Conservation (phyloP, 352 stramenopile species). For the Phytophthora sp. region DNA sequence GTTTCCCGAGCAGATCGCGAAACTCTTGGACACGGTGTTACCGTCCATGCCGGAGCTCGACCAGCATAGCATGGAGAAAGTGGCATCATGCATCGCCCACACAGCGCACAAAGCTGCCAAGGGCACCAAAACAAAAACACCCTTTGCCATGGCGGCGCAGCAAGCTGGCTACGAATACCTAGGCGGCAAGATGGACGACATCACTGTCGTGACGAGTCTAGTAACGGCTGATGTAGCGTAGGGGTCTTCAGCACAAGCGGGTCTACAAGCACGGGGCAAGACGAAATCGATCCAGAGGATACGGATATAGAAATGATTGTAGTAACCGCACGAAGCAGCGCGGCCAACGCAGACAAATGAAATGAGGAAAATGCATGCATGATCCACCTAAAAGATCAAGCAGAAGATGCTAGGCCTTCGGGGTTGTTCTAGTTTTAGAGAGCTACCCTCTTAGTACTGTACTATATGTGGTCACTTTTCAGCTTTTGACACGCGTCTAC, state of each 20-base stretch:
- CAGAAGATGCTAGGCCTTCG: too few species aligned
- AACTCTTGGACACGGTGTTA: conserved; percentile 69
- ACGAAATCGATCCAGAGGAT: not conserved
- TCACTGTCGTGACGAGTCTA: conserved; percentile 87
- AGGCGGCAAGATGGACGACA: conserved; percentile 92
- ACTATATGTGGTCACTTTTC: too few species aligned
- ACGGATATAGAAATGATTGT: conserved; percentile 19
- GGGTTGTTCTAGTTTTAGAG: too few species aligned
- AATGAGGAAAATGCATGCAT: not conserved
- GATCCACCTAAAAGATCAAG: too few species aligned
- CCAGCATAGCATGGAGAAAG: conserved; percentile 73
- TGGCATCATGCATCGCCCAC: conserved; percentile 80
- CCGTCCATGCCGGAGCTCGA: conserved; percentile 56
- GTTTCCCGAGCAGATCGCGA: conserved; percentile 85
- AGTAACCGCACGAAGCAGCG: conserved; percentile 8
- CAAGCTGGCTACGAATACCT: conserved; percentile 81
- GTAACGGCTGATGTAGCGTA: conserved; percentile 39
- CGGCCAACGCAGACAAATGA: not conserved
- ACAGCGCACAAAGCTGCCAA: conserved; percentile 84
- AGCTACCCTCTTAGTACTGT: too few species aligned
- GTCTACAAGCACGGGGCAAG: not conserved
- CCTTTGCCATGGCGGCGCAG: conserved; percentile 75
- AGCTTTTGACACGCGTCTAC: too few species aligned
- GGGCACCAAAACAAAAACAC: conserved; percentile 69
- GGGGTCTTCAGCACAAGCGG: not conserved